Evolutionary conservation across 2,329 filamentous ascomycete genomes (phyloP).

Genomic region (Pseudocercospora ulei): DNA sequence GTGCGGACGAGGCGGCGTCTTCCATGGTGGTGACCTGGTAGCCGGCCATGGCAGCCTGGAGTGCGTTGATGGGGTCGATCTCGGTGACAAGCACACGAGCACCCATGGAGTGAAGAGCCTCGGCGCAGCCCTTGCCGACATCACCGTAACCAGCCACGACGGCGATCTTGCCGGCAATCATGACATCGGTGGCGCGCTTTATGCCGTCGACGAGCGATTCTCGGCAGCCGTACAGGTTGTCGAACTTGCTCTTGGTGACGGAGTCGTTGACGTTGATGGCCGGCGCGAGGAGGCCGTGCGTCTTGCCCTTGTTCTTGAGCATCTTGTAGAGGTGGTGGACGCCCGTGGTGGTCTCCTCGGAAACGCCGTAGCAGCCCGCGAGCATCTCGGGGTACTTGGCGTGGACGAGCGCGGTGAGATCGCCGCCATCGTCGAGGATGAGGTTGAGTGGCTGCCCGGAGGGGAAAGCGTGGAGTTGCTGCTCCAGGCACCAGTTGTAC

Average conservation of each 20-base stretch:
- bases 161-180: constrained; percentile 98
- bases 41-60: constrained; percentile 94
- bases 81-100: constrained; percentile 93
- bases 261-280: constrained; percentile 99
- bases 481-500: constrained; percentile 99
- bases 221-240: constrained; percentile 99
- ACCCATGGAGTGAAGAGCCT: constrained; percentile 94
- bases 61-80: constrained; percentile 98
- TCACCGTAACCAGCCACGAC: constrained; percentile 98
- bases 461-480: constrained; percentile 95
- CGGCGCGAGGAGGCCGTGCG: constrained; percentile 68
- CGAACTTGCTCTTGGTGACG: constrained; percentile 99
- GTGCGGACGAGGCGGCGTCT: constrained; percentile 75
- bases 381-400: constrained; percentile 97
- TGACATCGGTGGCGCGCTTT: constrained; percentile 99
- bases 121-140: constrained; percentile 96
- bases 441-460: constrained; percentile 94
- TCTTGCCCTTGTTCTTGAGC: constrained; percentile 68
- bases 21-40: constrained; percentile 98
- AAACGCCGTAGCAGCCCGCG: constrained; percentile 95
- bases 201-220: constrained; percentile 98
- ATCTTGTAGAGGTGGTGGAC: constrained; percentile 99
- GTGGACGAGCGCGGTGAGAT: constrained; percentile 93
- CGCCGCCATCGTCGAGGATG: constrained; percentile 97
- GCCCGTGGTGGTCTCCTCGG: constrained; percentile 98